A percentile compares a stretch with the other conserved stretches of the same genome.
Conservation (phyloP, 805 yeast genomes). For the Candida morakotiae region DNA sequence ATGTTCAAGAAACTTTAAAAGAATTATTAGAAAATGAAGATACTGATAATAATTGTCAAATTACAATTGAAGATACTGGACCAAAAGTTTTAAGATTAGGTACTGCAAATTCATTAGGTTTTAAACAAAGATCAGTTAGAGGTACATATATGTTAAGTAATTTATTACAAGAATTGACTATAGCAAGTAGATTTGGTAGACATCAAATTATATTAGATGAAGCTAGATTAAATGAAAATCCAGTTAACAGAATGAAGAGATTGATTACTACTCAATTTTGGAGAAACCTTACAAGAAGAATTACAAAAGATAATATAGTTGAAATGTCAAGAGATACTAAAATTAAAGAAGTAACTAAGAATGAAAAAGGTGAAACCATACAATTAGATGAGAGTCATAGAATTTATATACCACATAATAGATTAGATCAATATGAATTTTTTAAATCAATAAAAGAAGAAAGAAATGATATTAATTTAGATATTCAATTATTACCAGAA, state of each 20-base stretch:
- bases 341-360: conserved; percentile 47
- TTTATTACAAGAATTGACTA: conserved; percentile 80
- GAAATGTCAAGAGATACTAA: conserved; percentile 78
- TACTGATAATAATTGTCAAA: conserved; percentile 80
- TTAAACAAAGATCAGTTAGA: conserved; percentile 62
- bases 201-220: conserved; percentile 78
- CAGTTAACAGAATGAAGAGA: conserved; percentile 71
- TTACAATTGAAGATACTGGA: conserved; percentile 30
- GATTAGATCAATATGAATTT: conserved; percentile 70
- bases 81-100: conserved; percentile 28
- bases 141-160: conserved; percentile 91
- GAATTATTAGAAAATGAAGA: conserved; percentile 74
- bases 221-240: conserved; percentile 79
- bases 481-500: conserved; percentile 75
- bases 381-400: conserved; percentile 59
- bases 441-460: conserved; percentile 49
- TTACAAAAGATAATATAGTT: conserved; percentile 58
- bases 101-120: conserved; percentile 86
- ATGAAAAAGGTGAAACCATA: conserved; percentile 26
- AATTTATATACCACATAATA: conserved; percentile 68
- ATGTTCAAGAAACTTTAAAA: conserved; percentile 68
- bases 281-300: conserved; percentile 69
- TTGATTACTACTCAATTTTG: conserved; percentile 76
- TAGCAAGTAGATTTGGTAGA: conserved; percentile 78
- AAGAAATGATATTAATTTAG: conserved; percentile 55